Percentiles rank a stretch among this genome's conserved stretches.
Evolutionary conservation across 371 early-diverging fungal genomes (phyloP).

Genomic region (Mucor lusitanicus): DNA sequence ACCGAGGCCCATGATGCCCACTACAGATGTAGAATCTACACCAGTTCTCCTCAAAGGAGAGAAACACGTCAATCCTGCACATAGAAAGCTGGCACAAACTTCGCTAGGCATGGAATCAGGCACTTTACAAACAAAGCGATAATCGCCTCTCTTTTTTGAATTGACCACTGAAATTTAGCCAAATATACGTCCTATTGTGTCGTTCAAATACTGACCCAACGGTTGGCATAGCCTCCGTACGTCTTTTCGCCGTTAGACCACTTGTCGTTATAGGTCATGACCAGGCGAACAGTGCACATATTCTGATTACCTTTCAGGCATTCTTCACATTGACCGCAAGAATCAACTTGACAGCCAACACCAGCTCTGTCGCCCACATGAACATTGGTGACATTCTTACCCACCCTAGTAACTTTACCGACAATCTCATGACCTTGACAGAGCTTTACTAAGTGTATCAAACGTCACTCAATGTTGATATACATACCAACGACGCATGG

Average conservation of each 20-base stretch:
- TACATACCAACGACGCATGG: conserved; percentile 53
- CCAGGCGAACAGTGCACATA: conserved; percentile 17
- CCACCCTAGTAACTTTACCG: conserved; percentile 48
- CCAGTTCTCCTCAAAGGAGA: conserved; percentile 54
- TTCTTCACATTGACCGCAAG: conserved; percentile 35
- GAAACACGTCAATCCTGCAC: conserved; percentile 62
- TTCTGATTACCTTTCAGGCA: conserved; percentile 37
- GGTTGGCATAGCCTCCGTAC: conserved; percentile 72
- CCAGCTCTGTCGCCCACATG: conserved; percentile 71
- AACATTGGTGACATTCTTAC: conserved; percentile 45
- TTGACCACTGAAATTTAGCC: conserved; percentile 26
- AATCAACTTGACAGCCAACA: conserved; percentile 57
- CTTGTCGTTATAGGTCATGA: conserved; percentile 37
- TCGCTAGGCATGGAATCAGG: conserved; percentile 53
- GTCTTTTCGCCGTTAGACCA: conserved; percentile 57
- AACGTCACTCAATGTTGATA: neutral
- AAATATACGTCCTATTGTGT: neutral
- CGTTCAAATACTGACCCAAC: conserved; percentile 23
- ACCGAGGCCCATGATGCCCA: conserved; percentile 64
- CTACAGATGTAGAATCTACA: conserved; percentile 45
- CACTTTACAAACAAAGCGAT: conserved; percentile 52
- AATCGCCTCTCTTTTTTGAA: conserved; percentile 57
- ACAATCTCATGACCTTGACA: conserved; percentile 51
- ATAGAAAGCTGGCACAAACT: conserved; percentile 49
- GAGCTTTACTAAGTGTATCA: neutral